Percentiles rank a stretch among this genome's conserved stretches.
phyloP scores from a whole-genome alignment of 352 stramenopile genomes.

The Plasmopara viticola region DNA sequence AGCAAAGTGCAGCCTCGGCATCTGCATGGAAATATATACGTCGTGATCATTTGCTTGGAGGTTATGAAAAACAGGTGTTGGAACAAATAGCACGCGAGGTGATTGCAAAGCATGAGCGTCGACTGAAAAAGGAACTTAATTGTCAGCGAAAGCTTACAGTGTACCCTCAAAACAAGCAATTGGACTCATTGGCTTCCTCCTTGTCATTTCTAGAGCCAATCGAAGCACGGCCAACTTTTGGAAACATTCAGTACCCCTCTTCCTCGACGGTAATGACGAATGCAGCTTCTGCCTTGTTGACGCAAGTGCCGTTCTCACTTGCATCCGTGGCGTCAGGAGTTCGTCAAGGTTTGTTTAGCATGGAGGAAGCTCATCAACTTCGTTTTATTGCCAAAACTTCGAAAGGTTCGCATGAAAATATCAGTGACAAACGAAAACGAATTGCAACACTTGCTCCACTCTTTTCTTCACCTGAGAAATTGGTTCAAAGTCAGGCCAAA shows the following conservation, averaged over 20 bases:
- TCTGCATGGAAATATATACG: conserved; percentile 52
- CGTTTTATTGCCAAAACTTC: conserved; percentile 24
- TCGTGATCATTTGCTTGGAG: conserved; percentile 21
- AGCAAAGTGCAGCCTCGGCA: conserved; percentile 11
- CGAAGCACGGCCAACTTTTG: neutral
- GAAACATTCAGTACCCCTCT: conserved; percentile 9
- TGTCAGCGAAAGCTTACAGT: conserved; percentile 2
- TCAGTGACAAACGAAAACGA: conserved; percentile 21
- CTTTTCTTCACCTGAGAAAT: conserved; percentile 24
- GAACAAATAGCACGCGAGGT: conserved; percentile 36
- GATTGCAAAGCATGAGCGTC: conserved; percentile 31
- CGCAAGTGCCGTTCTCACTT: conserved; percentile 34
- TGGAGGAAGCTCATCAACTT: conserved; percentile 34
- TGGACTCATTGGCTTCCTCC: neutral
- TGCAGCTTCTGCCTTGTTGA: conserved; percentile 15
- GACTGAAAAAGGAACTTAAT: conserved; percentile 21
- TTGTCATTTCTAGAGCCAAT: conserved; percentile 1
- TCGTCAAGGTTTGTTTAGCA: conserved; percentile 37
- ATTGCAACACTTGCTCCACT: conserved; percentile 20
- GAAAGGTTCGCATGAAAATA: conserved; percentile 8
- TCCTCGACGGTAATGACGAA: conserved; percentile 18
- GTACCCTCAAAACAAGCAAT: conserved; percentile 1
- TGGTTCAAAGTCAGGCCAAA: conserved; percentile 10
- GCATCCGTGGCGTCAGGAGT: conserved; percentile 34
- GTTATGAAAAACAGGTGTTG: conserved; percentile 28